Base-by-base conservation (phyloP, 176 grass and related monocot genomes). In the Carex cristatella region DNA sequence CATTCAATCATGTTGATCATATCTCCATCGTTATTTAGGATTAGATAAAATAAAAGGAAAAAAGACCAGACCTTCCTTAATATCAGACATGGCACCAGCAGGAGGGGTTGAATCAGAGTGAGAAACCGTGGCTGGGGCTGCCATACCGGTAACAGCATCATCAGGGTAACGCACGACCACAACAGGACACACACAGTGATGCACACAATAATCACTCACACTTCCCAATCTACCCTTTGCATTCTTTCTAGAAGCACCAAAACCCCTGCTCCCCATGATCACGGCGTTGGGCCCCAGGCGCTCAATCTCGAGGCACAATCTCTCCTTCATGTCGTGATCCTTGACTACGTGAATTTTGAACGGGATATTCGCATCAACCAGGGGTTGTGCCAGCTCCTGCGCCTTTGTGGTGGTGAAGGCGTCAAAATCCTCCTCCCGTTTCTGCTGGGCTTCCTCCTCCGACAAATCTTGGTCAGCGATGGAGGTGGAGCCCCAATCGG, bases 241-340 rank as follows among this genome's bases (percentile, higher is more conserved):
- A 13, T 58, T 85, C 88, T 79, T 92, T 79, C 94, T 89, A 9
- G 92, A 87, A n/a, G 94, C 94, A 7, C 94, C 92, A 37, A 97
- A 94, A 0, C 94, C 94, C 4, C 94, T 83, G 83, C 94, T 97
- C n/a, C 94, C 94, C 94, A 97, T 97, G 83, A 97, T 97, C 81
- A 97, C 88, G 19, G 94, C 90, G 49, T 89, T 90, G n/a, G 94
- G 60, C 51, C 92, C 92, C 67, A 97, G 88, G 2, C 92, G 86
- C 83, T 97, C 94, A 6, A 93, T 88, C 90, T 97, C 94, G 23
- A 97, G 90, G 69, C 94, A 97, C 71, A 97, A 89, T 3, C 94
- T 87, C 90, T 97, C 94, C 94, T 92, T 97, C 94, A 97, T 97
- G 90, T 97, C 94, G 83, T 97, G 94, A 81, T 97, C 94, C 87